A percentile compares a stretch with the other conserved stretches of the same genome.
These are phyloP conservation scores for Silene vulgaris DNA, from an alignment of 179 eudicot species.

Conservation along the genomic window DNA sequence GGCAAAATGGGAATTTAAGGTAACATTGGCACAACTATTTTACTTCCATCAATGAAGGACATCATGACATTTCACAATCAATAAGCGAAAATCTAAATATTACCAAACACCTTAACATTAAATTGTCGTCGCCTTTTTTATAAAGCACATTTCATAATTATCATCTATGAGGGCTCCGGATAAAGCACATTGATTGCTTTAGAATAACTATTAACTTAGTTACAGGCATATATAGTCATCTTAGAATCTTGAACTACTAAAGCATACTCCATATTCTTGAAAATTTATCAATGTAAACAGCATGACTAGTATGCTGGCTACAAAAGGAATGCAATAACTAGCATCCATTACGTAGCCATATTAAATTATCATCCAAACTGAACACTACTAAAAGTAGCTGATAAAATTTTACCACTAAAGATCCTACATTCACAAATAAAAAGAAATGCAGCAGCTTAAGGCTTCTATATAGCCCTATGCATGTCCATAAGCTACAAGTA, in stretches of 20 bases:
- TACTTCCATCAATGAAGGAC: neutral
- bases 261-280: neutral
- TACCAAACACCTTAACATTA: neutral
- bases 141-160: neutral
- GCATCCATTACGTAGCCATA: neutral
- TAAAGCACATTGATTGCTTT: neutral
- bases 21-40: neutral
- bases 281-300: neutral
- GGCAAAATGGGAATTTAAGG: neutral
- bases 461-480: neutral
- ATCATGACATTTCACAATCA: neutral
- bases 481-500: conserved; percentile 22
- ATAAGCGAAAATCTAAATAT: neutral
- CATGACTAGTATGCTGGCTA: conserved; percentile 2
- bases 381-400: neutral
- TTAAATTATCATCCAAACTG: neutral
- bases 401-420: neutral
- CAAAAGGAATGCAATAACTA: neutral
- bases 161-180: neutral
- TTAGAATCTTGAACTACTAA: neutral
- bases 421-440: neutral
- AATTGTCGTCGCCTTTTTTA: neutral
- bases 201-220: neutral
- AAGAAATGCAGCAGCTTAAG: conserved; percentile 1
- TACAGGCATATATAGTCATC: neutral